Evolutionary conservation across 352 stramenopile species (phyloP).

Genomic region (Globisporangium heterothallicum): DNA sequence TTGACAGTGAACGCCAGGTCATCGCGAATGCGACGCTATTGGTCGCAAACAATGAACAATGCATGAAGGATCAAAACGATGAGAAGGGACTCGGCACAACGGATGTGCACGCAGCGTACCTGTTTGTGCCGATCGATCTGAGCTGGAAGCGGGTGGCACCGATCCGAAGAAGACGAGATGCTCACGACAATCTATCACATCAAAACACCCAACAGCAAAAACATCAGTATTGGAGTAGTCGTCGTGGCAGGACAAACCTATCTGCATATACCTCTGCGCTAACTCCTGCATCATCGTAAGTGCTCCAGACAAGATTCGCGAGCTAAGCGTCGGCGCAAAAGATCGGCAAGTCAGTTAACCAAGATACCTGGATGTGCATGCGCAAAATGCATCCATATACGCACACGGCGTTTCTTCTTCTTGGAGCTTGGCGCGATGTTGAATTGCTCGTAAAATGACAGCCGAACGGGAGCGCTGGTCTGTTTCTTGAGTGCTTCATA

Average conservation of each 20-base stretch:
- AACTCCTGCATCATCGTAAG: slow-evolving; percentile 36
- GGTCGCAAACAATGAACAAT: no score
- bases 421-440: slow-evolving; percentile 42
- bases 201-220: no score
- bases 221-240: no score
- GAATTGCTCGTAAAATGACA: slow-evolving; percentile 66
- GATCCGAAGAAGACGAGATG: slow-evolving; percentile 43
- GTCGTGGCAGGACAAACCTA: background rate
- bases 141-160: slow-evolving; percentile 38
- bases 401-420: slow-evolving; percentile 66
- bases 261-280: slow-evolving; percentile 51
- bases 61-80: background rate
- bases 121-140: slow-evolving; percentile 74
- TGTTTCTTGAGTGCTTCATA: slow-evolving; percentile 55
- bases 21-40: slow-evolving; percentile 60
- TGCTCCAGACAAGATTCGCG: slow-evolving; percentile 58
- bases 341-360: no score
- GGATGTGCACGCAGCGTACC: slow-evolving; percentile 16
- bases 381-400: slow-evolving; percentile 18
- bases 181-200: slow-evolving; percentile 59
- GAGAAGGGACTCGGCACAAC: background rate
- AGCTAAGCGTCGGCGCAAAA: no score
- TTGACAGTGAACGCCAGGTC: slow-evolving; percentile 77
- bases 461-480: slow-evolving; percentile 28
- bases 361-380: no score